phyloP scores from a whole-genome alignment of 1,139 yeast species.

The Sugiyamaella grinbergsii region DNA sequence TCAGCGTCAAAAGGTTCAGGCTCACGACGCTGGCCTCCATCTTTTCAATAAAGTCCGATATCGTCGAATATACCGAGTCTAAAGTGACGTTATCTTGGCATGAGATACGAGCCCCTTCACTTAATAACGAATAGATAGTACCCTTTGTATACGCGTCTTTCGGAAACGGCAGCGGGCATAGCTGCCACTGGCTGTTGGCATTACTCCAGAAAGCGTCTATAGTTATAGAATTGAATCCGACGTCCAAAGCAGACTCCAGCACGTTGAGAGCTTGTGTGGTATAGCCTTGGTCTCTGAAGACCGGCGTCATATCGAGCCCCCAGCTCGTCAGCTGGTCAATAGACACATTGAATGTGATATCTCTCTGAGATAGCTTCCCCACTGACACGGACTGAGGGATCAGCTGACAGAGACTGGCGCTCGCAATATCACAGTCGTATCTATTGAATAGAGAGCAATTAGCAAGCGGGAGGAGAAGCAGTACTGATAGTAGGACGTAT shows the following conservation, averaged over 20 bases:
- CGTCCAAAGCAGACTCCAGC: constrained; percentile 47
- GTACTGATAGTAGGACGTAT: neutral
- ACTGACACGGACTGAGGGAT: constrained; percentile 32
- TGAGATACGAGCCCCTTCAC: constrained; percentile 11
- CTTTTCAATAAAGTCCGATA: constrained; percentile 46
- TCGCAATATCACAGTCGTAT: constrained; percentile 15
- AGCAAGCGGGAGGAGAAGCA: neutral
- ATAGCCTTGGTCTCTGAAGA: constrained; percentile 59
- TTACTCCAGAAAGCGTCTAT: constrained; percentile 72
- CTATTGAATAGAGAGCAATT: constrained; percentile 4
- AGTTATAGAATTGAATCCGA: constrained; percentile 56
- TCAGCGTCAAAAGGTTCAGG: constrained; percentile 56
- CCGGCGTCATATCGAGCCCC: constrained; percentile 60
- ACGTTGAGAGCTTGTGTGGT: constrained; percentile 46
- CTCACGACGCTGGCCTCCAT: constrained; percentile 58
- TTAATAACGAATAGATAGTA: constrained; percentile 5
- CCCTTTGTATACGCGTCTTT: constrained; percentile 14
- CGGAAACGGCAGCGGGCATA: constrained; percentile 55
- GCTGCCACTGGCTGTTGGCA: constrained; percentile 55
- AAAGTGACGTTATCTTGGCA: constrained; percentile 54
- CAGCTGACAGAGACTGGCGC: constrained; percentile 23
- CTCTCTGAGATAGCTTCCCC: constrained; percentile 69
- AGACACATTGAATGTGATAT: constrained; percentile 56
- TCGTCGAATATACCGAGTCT: constrained; percentile 42
- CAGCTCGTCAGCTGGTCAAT: constrained; percentile 57